A percentile compares a stretch with the other conserved stretches of the same genome.
Conservation (phyloP, 2,329 filamentous ascomycete species). For the Hypoxylon sp. region DNA sequence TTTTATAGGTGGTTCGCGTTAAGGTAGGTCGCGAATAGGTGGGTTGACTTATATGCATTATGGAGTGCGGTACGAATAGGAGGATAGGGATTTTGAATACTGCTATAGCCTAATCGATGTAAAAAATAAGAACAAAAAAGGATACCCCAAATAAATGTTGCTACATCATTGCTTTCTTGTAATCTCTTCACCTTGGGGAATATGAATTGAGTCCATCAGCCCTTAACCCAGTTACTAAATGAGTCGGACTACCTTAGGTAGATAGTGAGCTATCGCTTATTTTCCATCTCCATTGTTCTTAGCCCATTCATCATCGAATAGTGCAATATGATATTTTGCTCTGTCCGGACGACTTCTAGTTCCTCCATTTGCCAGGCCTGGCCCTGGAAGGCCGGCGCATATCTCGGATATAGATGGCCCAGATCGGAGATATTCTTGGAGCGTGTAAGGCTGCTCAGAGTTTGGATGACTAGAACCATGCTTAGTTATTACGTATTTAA, state of each 20-base stretch:
- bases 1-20: too few species aligned
- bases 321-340: neutral
- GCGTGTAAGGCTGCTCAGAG: neutral
- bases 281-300: conserved; percentile 3
- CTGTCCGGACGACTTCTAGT: neutral
- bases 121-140: neutral
- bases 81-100: neutral
- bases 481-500: neutral
- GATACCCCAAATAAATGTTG: too few species aligned
- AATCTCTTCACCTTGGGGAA: neutral
- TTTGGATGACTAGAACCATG: neutral
- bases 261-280: neutral
- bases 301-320: neutral
- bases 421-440: conserved; percentile 12
- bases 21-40: too few species aligned
- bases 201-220: neutral
- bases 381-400: neutral
- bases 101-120: neutral
- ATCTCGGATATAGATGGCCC: conserved; percentile 7
- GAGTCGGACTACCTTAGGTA: neutral
- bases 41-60: neutral
- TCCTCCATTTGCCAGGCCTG: neutral
- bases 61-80: neutral
- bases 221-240: neutral
- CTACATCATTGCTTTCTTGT: neutral